Evolutionary conservation across 2,329 filamentous ascomycete species (phyloP), one percentile per base, ranked within the genome.

Genomic region (Apiospora pterosperma): DNA sequence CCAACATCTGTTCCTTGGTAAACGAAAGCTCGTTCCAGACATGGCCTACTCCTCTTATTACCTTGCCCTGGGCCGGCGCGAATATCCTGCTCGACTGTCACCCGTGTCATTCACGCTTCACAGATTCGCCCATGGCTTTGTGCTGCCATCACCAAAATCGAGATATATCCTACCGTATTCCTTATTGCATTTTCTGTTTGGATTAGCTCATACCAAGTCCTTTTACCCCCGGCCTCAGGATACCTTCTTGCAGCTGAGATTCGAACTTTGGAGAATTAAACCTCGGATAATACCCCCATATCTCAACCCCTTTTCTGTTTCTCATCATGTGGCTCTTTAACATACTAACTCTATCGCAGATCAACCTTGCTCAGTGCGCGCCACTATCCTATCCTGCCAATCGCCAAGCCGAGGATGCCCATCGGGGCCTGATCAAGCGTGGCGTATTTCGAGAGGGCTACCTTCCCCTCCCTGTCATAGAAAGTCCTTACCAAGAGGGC

Each of bases 401-500:
- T 2, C 48, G 8, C 28, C 48, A n/a, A 55, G 48, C 19, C 48
- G 28, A 19, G 28, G 19, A 28, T 4, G 11, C 48, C 28, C 7
- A 10, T 34, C 19, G 4, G 7, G 28, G 19, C 3, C 19, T 31
- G 48, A 34, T n/a, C 28, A 34, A 55, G 28, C 48, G 28, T 55
- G 28, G 48, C 48, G 48, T 8, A 10, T n/a, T 11, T 12, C 48
- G n/a, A 34, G 69, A 69, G 66, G 64, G 64, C 44, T 66, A 68
- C 61, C 66, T 63, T 23, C 63, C 67, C 28, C 21, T 67, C 19
- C 41, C 65, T 21, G 42, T 59, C 31, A 62, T 61, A 25, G 63
- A 61, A n/a, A 62, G 67, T 62, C 64, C 66, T 31, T 52, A 72
- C 41, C 68, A 64, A 41, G 72, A 74, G 61, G 64, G 66, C 19